These are phyloP conservation scores for Pythium chondricola DNA, from an alignment of 352 stramenopile genomes.

Conservation along the genomic window DNA sequence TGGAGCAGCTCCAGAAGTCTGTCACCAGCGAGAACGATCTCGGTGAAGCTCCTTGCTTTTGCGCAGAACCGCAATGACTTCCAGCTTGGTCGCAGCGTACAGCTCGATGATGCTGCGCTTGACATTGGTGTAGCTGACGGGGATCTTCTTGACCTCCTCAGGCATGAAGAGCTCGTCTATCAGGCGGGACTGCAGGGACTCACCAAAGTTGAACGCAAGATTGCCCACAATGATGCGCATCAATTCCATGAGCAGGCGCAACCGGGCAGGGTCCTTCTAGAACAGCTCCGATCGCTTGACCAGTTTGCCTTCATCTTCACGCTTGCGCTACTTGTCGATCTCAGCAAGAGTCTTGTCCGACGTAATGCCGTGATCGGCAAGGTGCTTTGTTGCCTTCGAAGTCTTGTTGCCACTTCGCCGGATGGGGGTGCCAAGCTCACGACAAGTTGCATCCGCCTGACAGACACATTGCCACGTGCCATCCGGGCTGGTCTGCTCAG, in stretches of 20 bases:
- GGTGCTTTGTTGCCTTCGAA: no score
- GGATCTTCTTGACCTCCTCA: neutral
- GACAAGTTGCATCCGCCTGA: no score
- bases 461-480: no score
- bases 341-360: neutral
- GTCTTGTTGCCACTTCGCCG: no score
- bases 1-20: slow-evolving; percentile 13
- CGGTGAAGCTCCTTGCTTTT: neutral
- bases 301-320: neutral
- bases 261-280: neutral
- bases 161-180: neutral
- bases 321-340: neutral
- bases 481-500: no score
- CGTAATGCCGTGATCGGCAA: no score
- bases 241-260: slow-evolving; percentile 3
- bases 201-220: slow-evolving; percentile 1
- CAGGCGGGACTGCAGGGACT: neutral
- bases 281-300: slow-evolving; percentile 1
- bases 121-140: neutral
- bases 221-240: slow-evolving; percentile 2
- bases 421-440: no score
- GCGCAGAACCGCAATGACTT: neutral
- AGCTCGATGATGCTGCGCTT: slow-evolving; percentile 3
- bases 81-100: neutral
- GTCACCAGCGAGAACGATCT: slow-evolving; percentile 11